phyloP scores from a whole-genome alignment of 2,329 filamentous ascomycete genomes.

The Alternaria sp. region DNA sequence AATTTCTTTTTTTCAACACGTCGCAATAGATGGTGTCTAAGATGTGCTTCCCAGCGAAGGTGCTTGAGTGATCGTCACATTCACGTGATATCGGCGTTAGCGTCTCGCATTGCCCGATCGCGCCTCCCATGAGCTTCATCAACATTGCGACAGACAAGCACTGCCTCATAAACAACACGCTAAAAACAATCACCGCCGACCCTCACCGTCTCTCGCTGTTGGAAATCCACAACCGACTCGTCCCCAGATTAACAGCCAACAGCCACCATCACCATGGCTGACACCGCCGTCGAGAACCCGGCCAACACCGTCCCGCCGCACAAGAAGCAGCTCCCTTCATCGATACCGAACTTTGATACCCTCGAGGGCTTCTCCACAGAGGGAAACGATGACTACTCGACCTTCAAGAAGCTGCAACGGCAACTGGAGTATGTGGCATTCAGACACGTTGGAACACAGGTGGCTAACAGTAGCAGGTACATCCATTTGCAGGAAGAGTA shows the following conservation, averaged over 20 bases:
- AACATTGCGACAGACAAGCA: constrained; percentile 34
- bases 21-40: constrained; percentile 6
- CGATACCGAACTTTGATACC: constrained; percentile 88
- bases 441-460: constrained; percentile 5
- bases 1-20: constrained; percentile 1
- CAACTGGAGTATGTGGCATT: constrained; percentile 79
- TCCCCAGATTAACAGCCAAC: constrained; percentile 7
- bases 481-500: constrained; percentile 99
- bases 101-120: constrained; percentile 26
- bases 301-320: constrained; percentile 76
- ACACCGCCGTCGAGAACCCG: constrained; percentile 84
- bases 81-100: constrained; percentile 39
- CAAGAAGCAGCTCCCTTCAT: constrained; percentile 79
- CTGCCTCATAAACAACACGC: constrained; percentile 10
- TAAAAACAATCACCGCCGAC: constrained; percentile 6
- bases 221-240: constrained; percentile 4
- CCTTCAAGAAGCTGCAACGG: constrained; percentile 93
- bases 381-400: constrained; percentile 90
- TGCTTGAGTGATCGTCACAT: constrained; percentile 3
- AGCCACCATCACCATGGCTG: constrained; percentile 70
- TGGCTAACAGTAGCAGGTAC: constrained; percentile 65
- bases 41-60: neutral
- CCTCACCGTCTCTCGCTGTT: constrained; percentile 4
- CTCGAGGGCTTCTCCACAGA: constrained; percentile 85
- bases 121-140: constrained; percentile 39